phyloP scores from a whole-genome alignment of 2,329 filamentous ascomycete genomes.

The Hypoxylon sp. region DNA sequence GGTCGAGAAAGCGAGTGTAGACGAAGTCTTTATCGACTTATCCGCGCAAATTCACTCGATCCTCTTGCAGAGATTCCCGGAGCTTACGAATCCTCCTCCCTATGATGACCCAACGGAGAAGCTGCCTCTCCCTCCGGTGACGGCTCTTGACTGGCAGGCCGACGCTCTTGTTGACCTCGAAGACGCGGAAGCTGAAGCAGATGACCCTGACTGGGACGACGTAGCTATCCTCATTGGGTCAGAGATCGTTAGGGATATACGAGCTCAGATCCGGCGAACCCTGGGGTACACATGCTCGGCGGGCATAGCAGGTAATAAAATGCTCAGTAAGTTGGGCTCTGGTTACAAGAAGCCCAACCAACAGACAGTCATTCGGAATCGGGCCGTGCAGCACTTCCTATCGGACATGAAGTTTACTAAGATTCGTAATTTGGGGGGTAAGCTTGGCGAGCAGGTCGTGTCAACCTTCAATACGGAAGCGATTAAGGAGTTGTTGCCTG shows the following conservation, averaged over 20 bases:
- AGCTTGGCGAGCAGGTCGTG: constrained; percentile 89
- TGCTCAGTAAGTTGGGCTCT: constrained; percentile 94
- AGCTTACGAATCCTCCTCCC: constrained; percentile 76
- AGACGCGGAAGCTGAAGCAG: constrained; percentile 77
- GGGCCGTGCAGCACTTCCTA: constrained; percentile 85
- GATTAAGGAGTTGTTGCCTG: constrained; percentile 80
- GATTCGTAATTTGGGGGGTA: constrained; percentile 94
- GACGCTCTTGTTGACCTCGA: constrained; percentile 88
- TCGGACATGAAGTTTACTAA: constrained; percentile 92
- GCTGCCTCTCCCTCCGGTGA: constrained; percentile 77
- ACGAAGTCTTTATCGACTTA: constrained; percentile 95
- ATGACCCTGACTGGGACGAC: constrained; percentile 97
- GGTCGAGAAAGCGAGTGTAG: constrained; percentile 94
- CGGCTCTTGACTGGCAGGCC: constrained; percentile 84
- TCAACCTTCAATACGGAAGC: constrained; percentile 85
- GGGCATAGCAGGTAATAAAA: constrained; percentile 91
- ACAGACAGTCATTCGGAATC: constrained; percentile 93
- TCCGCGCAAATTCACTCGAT: constrained; percentile 85
- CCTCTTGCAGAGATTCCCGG: constrained; percentile 82
- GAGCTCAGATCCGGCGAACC: constrained; percentile 75
- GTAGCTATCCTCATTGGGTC: constrained; percentile 88
- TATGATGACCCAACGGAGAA: constrained; percentile 80
- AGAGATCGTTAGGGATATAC: constrained; percentile 86
- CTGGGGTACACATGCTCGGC: constrained; percentile 93
- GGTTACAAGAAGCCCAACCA: constrained; percentile 93